Percentiles rank a stretch among this genome's conserved stretches.
Evolutionary conservation across 2,329 filamentous ascomycete genomes (phyloP).

Genomic region (Verticillium nubilum): DNA sequence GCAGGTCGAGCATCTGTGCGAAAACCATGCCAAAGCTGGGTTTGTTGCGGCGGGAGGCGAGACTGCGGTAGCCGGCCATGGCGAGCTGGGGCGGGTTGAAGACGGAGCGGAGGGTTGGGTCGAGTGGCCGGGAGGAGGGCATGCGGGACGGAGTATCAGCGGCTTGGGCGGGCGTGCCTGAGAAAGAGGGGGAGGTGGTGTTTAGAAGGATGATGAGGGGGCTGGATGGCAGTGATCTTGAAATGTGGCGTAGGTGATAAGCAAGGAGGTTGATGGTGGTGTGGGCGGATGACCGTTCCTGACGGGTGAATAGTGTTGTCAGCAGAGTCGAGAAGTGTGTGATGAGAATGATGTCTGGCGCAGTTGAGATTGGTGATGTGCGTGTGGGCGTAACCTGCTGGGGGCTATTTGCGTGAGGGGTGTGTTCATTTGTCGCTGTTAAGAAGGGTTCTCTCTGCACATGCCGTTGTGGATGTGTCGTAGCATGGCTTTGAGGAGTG

Average conservation of each 20-base stretch:
- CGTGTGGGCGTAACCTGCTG: too few species aligned
- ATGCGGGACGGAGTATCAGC: constrained; percentile 1
- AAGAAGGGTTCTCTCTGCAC: neutral
- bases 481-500: neutral
- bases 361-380: constrained; percentile 2
- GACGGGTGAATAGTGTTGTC: constrained; percentile 44
- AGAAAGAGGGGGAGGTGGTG: constrained; percentile 29
- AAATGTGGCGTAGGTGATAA: constrained; percentile 37
- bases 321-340: constrained; percentile 50
- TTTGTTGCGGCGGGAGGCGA: constrained; percentile 28
- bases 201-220: constrained; percentile 53
- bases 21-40: constrained; percentile 52
- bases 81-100: constrained; percentile 31
- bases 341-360: constrained; percentile 45
- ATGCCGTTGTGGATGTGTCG: neutral
- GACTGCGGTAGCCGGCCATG: constrained; percentile 13
- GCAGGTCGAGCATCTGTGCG: constrained; percentile 46
- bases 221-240: constrained; percentile 30
- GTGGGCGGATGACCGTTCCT: constrained; percentile 42
- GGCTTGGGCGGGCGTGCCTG: neutral
- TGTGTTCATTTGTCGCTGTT: neutral
- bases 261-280: constrained; percentile 40
- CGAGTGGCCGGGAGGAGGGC: constrained; percentile 19
- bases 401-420: too few species aligned
- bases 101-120: constrained; percentile 44